Conservation (phyloP, 1,284 basidiomycete species). For the Rhodotorula mucilaginosa region DNA sequence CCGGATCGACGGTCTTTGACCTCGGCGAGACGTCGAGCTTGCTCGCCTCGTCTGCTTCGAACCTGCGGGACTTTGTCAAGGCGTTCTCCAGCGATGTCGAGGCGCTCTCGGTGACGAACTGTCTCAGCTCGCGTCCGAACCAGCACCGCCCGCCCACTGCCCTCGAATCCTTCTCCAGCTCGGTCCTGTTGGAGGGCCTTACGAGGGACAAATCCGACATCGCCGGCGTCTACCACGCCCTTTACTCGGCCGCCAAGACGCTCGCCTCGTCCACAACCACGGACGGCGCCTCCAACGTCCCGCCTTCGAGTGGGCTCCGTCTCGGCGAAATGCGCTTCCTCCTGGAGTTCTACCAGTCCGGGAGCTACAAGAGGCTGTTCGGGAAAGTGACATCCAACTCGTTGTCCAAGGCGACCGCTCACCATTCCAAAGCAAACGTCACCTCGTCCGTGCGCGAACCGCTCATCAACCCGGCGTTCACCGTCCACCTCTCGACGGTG, state of each 20-base stretch:
- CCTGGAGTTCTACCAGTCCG: slow-evolving; percentile 24
- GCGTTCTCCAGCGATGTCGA: slow-evolving; percentile 68
- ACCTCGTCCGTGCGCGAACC: slow-evolving; percentile 17
- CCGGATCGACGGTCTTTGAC: slow-evolving; percentile 73
- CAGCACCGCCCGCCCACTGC: slow-evolving; percentile 62
- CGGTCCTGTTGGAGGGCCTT: slow-evolving; percentile 78
- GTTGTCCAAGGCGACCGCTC: background rate
- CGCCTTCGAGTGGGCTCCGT: background rate
- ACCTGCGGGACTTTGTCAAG: slow-evolving; percentile 76
- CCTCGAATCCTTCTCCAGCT: slow-evolving; percentile 68
- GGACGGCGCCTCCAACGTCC: background rate
- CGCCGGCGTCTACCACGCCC: slow-evolving; percentile 66
- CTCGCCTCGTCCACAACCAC: slow-evolving; percentile 24
- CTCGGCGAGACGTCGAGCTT: slow-evolving; percentile 67
- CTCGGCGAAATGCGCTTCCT: slow-evolving; percentile 25
- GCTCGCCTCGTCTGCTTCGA: slow-evolving; percentile 58
- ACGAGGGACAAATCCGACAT: slow-evolving; percentile 81
- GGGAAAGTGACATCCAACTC: background rate
- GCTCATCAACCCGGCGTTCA: slow-evolving; percentile 26
- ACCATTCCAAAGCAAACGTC: no score
- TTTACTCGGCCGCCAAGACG: slow-evolving; percentile 57
- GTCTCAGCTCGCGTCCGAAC: slow-evolving; percentile 28
- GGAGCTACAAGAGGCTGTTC: slow-evolving; percentile 19
- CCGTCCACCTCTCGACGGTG: slow-evolving; percentile 20
- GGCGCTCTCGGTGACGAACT: slow-evolving; percentile 41